phyloP scores from a whole-genome alignment of 2,329 filamentous ascomycete genomes.

The Neonectria sp. region DNA sequence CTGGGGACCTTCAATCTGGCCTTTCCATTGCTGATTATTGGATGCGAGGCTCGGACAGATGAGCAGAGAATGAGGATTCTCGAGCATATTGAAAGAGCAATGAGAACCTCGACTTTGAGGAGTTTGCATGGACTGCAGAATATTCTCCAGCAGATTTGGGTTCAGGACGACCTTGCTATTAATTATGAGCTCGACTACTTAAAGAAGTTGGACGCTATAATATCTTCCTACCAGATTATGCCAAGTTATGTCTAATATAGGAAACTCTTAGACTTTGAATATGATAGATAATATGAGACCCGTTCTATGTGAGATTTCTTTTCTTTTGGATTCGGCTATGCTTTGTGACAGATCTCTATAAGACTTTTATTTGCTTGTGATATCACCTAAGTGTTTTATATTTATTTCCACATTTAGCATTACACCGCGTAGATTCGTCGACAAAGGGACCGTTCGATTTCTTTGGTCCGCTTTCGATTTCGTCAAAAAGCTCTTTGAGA shows the following conservation, averaged over 20 bases:
- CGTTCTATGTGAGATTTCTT: constrained; percentile 9
- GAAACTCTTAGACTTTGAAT: constrained; percentile 8
- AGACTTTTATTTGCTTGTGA: constrained; percentile 13
- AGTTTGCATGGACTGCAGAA: constrained; percentile 14
- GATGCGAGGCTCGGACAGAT: constrained; percentile 11
- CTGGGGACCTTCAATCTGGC: constrained; percentile 13
- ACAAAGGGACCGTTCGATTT: constrained; percentile 13
- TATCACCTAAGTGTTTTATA: constrained; percentile 13
- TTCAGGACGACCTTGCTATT: constrained; percentile 12
- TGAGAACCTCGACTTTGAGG: constrained; percentile 14
- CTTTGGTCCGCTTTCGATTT: constrained; percentile 13
- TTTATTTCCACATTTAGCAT: constrained; percentile 13
- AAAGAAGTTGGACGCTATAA: constrained; percentile 12
- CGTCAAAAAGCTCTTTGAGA: constrained; percentile 14
- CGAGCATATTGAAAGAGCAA: constrained; percentile 14
- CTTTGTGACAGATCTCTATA: constrained; percentile 8
- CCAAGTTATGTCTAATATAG: constrained; percentile 14
- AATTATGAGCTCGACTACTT: constrained; percentile 13
- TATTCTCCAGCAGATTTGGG: constrained; percentile 12
- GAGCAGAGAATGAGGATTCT: constrained; percentile 13
- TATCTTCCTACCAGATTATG: constrained; percentile 14
- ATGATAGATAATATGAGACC: constrained; percentile 11
- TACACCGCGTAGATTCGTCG: constrained; percentile 9
- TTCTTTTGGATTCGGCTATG: constrained; percentile 14
- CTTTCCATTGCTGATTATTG: constrained; percentile 15